Base-by-base conservation (phyloP, 176 grass and related monocot genomes). In the Alopecurus myosuroides region DNA sequence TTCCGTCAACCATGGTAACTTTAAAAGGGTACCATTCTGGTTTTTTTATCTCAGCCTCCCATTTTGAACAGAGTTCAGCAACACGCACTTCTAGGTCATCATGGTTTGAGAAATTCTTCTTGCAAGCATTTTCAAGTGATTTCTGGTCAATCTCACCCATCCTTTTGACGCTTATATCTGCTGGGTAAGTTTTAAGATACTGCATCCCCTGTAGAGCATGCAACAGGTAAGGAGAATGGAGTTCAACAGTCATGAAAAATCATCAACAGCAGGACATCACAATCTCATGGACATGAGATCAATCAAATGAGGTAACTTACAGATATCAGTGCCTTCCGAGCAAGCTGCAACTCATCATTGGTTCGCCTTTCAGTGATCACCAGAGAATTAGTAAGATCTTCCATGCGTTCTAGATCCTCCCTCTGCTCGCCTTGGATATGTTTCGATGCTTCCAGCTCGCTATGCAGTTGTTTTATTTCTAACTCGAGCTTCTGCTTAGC, bases 11-110 rank as follows among this genome's bases (percentile, higher is more conserved):
- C 23, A 40, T 39, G 37, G 86, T 28, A 36, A 94, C 66, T 58
- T 81, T 83, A 45, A 90, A 94, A 36, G 92, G 88, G 26, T 88
- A 79, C 92, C 92, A 94, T 3, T 77, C 58, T 18, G 92, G 67
- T 9, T 86, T 82, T 73, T 46, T 83, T 19, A 88, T 30, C 19
- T 88, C 88, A 18, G 70, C 79, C 44, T 94, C 56, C 92, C 82
- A 91, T 15, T 88, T 79, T 7, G 58, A 77, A 26, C 74, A 81
- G 22, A 88, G 40, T 12, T 48, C 19, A 23, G 53, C 78, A 70
- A 50, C 35, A 37, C 18, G 15, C 81, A 68, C 4, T 14, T 3
- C 4, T 88, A 53, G 20, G 72, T 64, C 52, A 49, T 93, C 86
- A n/a, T 79, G 82, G 42, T 49, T 51, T 63, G 78, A 13, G 30